phyloP scores from a whole-genome alignment of 83 land plant genomes.

The Isoetes engelmannii region DNA sequence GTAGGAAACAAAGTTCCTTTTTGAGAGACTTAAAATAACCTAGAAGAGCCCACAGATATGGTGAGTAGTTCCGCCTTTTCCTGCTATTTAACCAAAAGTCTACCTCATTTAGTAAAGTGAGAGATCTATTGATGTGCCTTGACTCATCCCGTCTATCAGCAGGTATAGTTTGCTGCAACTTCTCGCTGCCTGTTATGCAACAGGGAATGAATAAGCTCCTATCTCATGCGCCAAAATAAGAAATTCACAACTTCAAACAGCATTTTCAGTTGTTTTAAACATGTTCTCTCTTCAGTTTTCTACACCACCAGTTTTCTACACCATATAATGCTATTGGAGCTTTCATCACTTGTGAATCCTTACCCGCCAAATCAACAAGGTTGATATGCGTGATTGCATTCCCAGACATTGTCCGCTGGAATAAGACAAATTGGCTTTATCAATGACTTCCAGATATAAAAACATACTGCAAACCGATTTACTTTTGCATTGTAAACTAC shows the following conservation, averaged over 20 bases:
- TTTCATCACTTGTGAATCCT: background rate
- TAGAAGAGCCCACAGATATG: background rate
- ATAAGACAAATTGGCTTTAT: too few species aligned
- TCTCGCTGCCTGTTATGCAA: conserved; percentile 26
- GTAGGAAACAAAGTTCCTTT: conserved; percentile 21
- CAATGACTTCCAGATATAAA: too few species aligned
- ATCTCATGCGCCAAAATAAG: background rate
- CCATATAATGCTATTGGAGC: background rate
- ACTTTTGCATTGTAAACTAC: background rate
- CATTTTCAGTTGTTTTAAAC: background rate
- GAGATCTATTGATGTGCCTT: conserved; percentile 28
- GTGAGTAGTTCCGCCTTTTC: conserved; percentile 7
- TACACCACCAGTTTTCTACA: conserved; percentile 1
- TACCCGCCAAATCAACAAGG: conserved; percentile 31
- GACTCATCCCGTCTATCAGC: conserved; percentile 26
- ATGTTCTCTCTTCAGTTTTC: background rate
- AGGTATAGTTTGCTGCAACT: conserved; percentile 14
- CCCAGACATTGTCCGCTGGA: background rate
- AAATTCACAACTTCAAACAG: background rate
- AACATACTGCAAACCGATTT: too few species aligned
- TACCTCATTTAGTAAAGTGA: conserved; percentile 27
- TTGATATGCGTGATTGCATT: conserved; percentile 6
- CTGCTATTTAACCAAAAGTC: background rate
- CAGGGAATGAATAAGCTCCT: background rate
- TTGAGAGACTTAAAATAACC: conserved; percentile 21